These are phyloP conservation scores for Penicillium desertorum DNA, from an alignment of 495 filamentous ascomycete genomes.

Conservation along the genomic window DNA sequence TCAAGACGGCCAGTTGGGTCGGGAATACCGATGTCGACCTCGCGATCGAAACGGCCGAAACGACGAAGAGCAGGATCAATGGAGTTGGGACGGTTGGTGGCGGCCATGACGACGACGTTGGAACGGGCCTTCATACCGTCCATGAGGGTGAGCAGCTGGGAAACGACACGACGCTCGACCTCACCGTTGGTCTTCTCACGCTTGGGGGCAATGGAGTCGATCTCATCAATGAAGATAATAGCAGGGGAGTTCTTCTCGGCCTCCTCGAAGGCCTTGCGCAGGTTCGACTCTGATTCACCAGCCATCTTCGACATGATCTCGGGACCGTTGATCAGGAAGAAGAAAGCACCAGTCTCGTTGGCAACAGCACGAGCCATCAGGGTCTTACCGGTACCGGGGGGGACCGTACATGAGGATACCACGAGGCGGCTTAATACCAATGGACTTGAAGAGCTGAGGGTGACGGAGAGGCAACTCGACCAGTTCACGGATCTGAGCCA, in stretches of 20 bases:
- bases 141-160: conserved; percentile 96
- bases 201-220: conserved; percentile 98
- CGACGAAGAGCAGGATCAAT: conserved; percentile 93
- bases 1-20: conserved; percentile 98
- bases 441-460: conserved; percentile 98
- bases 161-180: conserved; percentile 97
- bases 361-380: conserved; percentile 98
- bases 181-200: conserved; percentile 99
- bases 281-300: conserved; percentile 95
- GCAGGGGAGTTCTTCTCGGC: conserved; percentile 99
- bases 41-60: conserved; percentile 96
- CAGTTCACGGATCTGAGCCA: conserved; percentile 98
- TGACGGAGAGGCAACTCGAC: conserved; percentile 95
- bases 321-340: conserved; percentile 98
- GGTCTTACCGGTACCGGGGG: conserved; percentile 98
- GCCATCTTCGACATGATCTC: conserved; percentile 99
- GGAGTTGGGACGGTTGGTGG: conserved; percentile 95
- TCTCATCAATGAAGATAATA: conserved; percentile 99
- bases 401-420: conserved; percentile 98
- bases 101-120: conserved; percentile 98
- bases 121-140: conserved; percentile 99
- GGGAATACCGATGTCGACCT: conserved; percentile 96
- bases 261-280: conserved; percentile 97
- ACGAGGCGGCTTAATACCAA: conserved; percentile 98
- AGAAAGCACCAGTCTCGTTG: conserved; percentile 98